Conservation (phyloP, 805 yeast species). For the Komagataella ulmi region DNA sequence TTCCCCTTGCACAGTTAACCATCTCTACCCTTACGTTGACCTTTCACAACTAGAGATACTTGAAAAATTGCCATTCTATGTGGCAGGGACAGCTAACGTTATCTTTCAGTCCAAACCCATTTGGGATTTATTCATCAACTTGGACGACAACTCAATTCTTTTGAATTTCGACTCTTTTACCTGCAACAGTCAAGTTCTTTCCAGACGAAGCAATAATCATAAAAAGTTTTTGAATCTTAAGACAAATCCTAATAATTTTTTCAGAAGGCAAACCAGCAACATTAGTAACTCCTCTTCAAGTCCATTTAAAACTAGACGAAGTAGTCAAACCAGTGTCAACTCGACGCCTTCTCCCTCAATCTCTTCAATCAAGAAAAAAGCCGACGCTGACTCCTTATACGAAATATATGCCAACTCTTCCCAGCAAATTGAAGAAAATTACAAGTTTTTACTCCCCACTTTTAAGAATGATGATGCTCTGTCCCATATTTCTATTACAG, state of each 20-base stretch:
- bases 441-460: neutral
- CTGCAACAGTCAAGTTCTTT: neutral
- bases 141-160: constrained; percentile 35
- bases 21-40: constrained; percentile 44
- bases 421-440: neutral
- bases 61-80: constrained; percentile 24
- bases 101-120: constrained; percentile 40
- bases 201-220: constrained; percentile 9
- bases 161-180: constrained; percentile 7
- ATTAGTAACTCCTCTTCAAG: neutral
- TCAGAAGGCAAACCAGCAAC: neutral
- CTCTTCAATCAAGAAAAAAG: neutral
- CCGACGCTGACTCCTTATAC: neutral
- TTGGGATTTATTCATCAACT: constrained; percentile 52
- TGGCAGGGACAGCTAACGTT: constrained; percentile 61
- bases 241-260: neutral
- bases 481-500: neutral
- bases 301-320: neutral
- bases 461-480: too few relatives aligned
- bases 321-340: neutral
- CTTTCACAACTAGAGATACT: constrained; percentile 41
- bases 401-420: neutral
- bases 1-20: constrained; percentile 2
- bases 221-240: constrained; percentile 5
- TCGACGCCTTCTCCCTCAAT: neutral